Evolutionary conservation across 73 alveolate species (phyloP).

Genomic region (Halteria grandinella): DNA sequence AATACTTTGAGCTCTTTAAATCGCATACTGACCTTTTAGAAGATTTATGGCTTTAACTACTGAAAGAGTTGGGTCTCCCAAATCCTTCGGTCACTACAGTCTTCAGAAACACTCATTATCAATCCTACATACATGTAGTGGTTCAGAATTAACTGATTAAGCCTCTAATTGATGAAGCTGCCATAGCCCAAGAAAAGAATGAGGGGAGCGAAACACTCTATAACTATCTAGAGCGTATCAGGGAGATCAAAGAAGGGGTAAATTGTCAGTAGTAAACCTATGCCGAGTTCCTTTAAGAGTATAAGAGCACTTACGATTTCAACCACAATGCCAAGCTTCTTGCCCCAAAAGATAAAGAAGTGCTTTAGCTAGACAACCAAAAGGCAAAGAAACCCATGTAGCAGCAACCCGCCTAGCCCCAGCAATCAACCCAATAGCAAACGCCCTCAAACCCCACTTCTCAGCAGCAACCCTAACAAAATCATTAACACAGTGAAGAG

Average conservation of each 20-base stretch:
- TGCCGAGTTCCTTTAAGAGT: not conserved
- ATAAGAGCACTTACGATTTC: conserved; percentile 24
- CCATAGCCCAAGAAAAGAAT: not conserved
- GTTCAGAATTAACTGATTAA: not conserved
- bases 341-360: conserved; percentile 10
- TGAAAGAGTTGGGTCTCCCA: not conserved
- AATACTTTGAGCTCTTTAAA: conserved; percentile 38
- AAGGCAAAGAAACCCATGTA: too few relatives aligned
- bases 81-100: conserved; percentile 1
- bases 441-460: not conserved
- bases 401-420: conserved; percentile 17
- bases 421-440: conserved; percentile 5
- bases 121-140: conserved; percentile 1
- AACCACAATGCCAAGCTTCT: conserved; percentile 6
- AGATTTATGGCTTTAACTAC: conserved; percentile 37
- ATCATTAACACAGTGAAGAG: too few relatives aligned
- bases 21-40: conserved; percentile 9
- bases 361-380: too few relatives aligned
- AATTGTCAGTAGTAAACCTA: conserved; percentile 15
- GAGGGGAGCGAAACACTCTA: not conserved
- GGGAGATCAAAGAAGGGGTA: conserved; percentile 9
- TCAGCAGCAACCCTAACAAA: conserved; percentile 1
- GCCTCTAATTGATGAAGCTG: conserved; percentile 12
- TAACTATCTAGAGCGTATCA: conserved; percentile 11
- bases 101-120: conserved; percentile 23